These are phyloP conservation scores for Phytopythium sindhum DNA, from an alignment of 352 stramenopile genomes.

Conservation along the genomic window DNA sequence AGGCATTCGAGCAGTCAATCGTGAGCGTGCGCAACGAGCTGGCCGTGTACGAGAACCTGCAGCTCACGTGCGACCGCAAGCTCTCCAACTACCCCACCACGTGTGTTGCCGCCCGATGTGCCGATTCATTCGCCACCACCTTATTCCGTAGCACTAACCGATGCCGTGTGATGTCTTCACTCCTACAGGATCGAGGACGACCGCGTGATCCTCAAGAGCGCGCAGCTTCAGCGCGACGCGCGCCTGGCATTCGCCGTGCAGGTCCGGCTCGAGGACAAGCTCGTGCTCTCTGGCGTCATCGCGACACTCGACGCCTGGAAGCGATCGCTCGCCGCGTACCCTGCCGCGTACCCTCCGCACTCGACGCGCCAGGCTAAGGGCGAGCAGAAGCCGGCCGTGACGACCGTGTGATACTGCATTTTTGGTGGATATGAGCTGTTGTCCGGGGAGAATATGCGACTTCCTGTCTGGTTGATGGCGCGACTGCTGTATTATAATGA, in stretches of 20 bases:
- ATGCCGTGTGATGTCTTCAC: background rate
- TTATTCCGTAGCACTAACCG: background rate
- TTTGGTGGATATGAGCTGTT: background rate
- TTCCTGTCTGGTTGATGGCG: background rate
- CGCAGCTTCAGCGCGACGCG: slow-evolving; percentile 15
- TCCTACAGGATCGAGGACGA: slow-evolving; percentile 42
- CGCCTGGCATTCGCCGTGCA: slow-evolving; percentile 31
- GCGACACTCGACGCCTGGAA: slow-evolving; percentile 44
- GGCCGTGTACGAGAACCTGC: slow-evolving; percentile 49
- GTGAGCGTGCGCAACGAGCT: slow-evolving; percentile 49
- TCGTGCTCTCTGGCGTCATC: slow-evolving; percentile 32
- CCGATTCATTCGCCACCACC: background rate
- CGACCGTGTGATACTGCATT: background rate
- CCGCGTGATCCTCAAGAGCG: slow-evolving; percentile 23
- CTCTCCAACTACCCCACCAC: slow-evolving; percentile 43
- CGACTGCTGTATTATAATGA: slow-evolving; percentile 2
- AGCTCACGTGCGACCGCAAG: slow-evolving; percentile 36
- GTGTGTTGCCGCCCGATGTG: slow-evolving; percentile 16
- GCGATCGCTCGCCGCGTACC: slow-evolving; percentile 16
- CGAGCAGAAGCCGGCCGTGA: background rate
- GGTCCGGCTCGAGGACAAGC: slow-evolving; percentile 51
- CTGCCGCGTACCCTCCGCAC: slow-evolving; percentile 30
- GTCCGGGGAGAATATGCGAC: background rate
- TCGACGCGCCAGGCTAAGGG: slow-evolving; percentile 10
- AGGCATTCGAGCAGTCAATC: slow-evolving; percentile 43